Evolutionary conservation across 352 stramenopile species (phyloP).

Genomic region (Elongisporangium anandrum): DNA sequence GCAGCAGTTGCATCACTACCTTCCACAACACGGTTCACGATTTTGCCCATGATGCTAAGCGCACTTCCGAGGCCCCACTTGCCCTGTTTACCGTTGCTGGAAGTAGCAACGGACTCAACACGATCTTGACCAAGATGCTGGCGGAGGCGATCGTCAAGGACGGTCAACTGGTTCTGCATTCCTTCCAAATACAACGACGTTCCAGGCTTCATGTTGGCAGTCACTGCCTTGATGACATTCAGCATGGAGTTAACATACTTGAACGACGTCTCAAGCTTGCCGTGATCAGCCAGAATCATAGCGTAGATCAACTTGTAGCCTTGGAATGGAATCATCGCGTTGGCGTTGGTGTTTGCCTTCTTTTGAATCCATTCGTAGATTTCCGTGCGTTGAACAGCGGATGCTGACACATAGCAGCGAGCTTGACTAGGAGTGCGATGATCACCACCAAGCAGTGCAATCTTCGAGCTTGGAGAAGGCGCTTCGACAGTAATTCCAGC

Average conservation of each 20-base stretch:
- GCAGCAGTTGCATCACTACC: constrained; percentile 38
- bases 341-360: constrained; percentile 34
- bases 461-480: constrained; percentile 67
- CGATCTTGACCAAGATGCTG: constrained; percentile 80
- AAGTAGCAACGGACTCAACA: constrained; percentile 56
- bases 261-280: constrained; percentile 78
- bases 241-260: constrained; percentile 88
- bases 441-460: constrained; percentile 77
- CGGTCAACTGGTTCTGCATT: constrained; percentile 84
- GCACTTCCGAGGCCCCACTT: constrained; percentile 81
- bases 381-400: constrained; percentile 77
- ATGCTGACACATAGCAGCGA: constrained; percentile 79
- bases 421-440: constrained; percentile 64
- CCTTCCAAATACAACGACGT: constrained; percentile 85
- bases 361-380: constrained; percentile 84
- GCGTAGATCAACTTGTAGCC: constrained; percentile 89
- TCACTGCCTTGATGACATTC: constrained; percentile 66
- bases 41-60: constrained; percentile 85
- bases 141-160: constrained; percentile 81
- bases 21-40: constrained; percentile 83
- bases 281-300: constrained; percentile 80
- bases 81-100: constrained; percentile 39
- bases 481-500: constrained; percentile 68
- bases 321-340: constrained; percentile 81
- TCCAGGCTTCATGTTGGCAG: constrained; percentile 73